Evolutionary conservation across 169 alveolate species (phyloP).

Genomic region (Cryptosporidium meleagridis): DNA sequence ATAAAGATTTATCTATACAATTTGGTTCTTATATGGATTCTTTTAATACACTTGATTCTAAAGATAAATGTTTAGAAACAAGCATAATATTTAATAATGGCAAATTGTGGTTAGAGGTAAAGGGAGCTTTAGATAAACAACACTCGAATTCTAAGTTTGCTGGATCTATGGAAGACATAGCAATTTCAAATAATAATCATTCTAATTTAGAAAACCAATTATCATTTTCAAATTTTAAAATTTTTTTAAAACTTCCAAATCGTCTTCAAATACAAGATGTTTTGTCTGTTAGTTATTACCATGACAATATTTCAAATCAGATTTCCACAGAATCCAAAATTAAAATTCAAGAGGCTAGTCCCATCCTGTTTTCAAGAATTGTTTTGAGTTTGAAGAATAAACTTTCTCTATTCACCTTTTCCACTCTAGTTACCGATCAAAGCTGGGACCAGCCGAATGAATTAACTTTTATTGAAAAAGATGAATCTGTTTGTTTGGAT

Average conservation of each 20-base stretch:
- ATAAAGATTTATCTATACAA: background rate
- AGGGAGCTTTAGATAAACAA: background rate
- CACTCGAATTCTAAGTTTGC: background rate
- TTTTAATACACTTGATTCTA: background rate
- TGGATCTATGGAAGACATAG: background rate
- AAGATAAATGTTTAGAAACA: background rate
- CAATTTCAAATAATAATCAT: too few relatives aligned
- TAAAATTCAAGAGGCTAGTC: background rate
- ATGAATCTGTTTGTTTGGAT: conserved; percentile 12
- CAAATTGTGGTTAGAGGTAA: conserved; percentile 2
- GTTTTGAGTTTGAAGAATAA: conserved; percentile 10
- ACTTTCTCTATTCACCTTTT: background rate
- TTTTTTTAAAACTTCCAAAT: conserved; percentile 19
- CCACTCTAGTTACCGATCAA: conserved; percentile 11
- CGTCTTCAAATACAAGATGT: conserved; percentile 5
- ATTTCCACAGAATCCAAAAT: background rate
- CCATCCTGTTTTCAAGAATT: background rate
- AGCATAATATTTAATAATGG: background rate
- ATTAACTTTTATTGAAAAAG: background rate
- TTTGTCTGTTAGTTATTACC: conserved; percentile 36
- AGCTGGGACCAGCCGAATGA: background rate
- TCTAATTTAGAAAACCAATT: background rate
- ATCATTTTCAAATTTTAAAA: background rate
- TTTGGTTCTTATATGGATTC: background rate
- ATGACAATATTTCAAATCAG: background rate